Base-by-base conservation (phyloP, 345 rosid species). In the Cardamine occulta region DNA sequence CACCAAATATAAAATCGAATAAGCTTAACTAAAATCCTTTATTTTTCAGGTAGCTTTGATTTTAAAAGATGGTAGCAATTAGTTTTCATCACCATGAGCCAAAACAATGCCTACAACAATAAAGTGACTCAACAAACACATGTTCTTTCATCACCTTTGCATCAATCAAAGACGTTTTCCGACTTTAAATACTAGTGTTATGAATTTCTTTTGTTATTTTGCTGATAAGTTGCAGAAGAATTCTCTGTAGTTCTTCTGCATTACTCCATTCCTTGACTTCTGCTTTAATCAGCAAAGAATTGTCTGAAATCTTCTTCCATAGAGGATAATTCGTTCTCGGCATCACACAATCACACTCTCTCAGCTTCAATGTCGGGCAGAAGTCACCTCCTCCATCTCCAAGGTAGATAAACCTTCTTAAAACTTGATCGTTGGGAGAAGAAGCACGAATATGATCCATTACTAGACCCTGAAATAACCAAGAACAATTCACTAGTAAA, bases 351-450 rank as follows among this genome's bases (percentile, higher is more conserved):
- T 93, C 96, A 31, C 70, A 79, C 59, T 75, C 81, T 66, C 68
- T 75, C 14, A 93, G 93, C 86, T 77, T 88, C 82, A 89, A 66
- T 37, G 87, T 77, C 0, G 92, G 97, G 65, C 98, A 93, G 73
- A 73, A 88, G 73, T 93, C 98, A 39, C 91, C 91, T 83, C 82
- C 82, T 53, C 98, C 98, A 32, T 93, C 98, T 75, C 98, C 97
- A 1, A 89, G 84, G 82, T 91, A 93, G 70, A 93, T 82, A 74
- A 83, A 79, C 58, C 79, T 85, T 42, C 6, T 84, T 2, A n/a
- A 2, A 31, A 29, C 42, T 52, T 40, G 44, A 35, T 68, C 62
- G 19, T 64, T 68, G 31, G 79, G 26, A 59, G 44, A 68, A 14
- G 86, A 81, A 59, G 77, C 80, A 12, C 67, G 74, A 34, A 88